Evolutionary conservation across 495 filamentous ascomycete genomes (phyloP).

Genomic region (Talaromyces liani): DNA sequence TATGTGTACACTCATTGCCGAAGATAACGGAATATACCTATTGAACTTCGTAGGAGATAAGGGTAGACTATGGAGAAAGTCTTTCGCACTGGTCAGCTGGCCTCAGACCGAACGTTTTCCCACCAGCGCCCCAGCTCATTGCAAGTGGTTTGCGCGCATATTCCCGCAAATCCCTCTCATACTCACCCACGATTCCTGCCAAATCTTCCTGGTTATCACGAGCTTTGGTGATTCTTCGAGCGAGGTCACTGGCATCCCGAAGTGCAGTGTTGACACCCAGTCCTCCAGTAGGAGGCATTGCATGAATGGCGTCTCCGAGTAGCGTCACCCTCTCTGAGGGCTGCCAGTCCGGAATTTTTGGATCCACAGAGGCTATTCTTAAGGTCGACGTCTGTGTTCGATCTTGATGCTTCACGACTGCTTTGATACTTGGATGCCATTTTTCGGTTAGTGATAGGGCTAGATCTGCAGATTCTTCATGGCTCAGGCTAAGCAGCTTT

Average conservation of each 20-base stretch:
- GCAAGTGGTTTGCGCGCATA: slow-evolving; percentile 17
- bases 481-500: slow-evolving; percentile 14
- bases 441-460: slow-evolving; percentile 15
- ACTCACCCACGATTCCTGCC: slow-evolving; percentile 18
- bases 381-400: slow-evolving; percentile 21
- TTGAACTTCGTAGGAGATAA: neutral
- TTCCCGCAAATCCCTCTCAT: slow-evolving; percentile 24
- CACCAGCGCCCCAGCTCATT: slow-evolving; percentile 20
- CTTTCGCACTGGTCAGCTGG: slow-evolving; percentile 19
- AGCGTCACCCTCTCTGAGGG: slow-evolving; percentile 43
- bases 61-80: slow-evolving; percentile 8
- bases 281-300: slow-evolving; percentile 55
- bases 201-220: slow-evolving; percentile 20
- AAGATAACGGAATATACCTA: neutral
- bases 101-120: slow-evolving; percentile 20
- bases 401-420: slow-evolving; percentile 29
- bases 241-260: slow-evolving; percentile 26
- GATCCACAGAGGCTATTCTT: slow-evolving; percentile 29
- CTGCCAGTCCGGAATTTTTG: slow-evolving; percentile 26
- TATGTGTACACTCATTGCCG: neutral
- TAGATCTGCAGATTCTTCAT: slow-evolving; percentile 17
- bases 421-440: slow-evolving; percentile 25
- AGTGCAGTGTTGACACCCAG: slow-evolving; percentile 54
- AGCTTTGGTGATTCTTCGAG: slow-evolving; percentile 19
- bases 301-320: slow-evolving; percentile 53